These are phyloP conservation scores for Durio zibethinus DNA, from an alignment of 345 rosid species.

Conservation along the genomic window DNA sequence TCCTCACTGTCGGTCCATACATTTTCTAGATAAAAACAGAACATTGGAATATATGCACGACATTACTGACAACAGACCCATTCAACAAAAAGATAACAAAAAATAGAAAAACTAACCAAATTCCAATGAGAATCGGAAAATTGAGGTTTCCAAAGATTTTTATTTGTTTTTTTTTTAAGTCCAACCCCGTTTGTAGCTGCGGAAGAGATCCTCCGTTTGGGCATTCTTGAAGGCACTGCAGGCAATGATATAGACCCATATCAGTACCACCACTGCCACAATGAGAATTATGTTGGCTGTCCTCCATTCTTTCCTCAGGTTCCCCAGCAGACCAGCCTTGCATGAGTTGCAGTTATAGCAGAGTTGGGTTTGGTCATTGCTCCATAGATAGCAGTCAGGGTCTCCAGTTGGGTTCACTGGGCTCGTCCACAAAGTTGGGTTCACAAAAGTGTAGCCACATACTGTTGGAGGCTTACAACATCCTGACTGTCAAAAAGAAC, in stretches of 20 bases:
- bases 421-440: slow-evolving; percentile 76
- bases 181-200: slow-evolving; percentile 70
- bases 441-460: slow-evolving; percentile 78
- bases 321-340: slow-evolving; percentile 82
- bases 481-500: slow-evolving; percentile 57
- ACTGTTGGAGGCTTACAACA: slow-evolving; percentile 88
- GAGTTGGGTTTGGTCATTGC: slow-evolving; percentile 73
- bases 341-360: slow-evolving; percentile 86
- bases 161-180: background rate
- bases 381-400: slow-evolving; percentile 82
- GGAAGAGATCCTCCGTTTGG: slow-evolving; percentile 75
- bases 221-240: slow-evolving; percentile 90
- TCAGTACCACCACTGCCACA: slow-evolving; percentile 65
- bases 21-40: slow-evolving; percentile 14
- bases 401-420: slow-evolving; percentile 67
- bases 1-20: slow-evolving; percentile 8
- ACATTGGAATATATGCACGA: slow-evolving; percentile 13
- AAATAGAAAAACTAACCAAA: background rate
- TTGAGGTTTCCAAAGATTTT: background rate
- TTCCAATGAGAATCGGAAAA: background rate
- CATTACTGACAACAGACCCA: slow-evolving; percentile 10
- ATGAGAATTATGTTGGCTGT: slow-evolving; percentile 72
- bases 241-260: slow-evolving; percentile 75
- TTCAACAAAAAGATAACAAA: background rate
- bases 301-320: slow-evolving; percentile 84